Evolutionary conservation across 495 filamentous ascomycete genomes (phyloP).

Genomic region (Physcia stellaris): DNA sequence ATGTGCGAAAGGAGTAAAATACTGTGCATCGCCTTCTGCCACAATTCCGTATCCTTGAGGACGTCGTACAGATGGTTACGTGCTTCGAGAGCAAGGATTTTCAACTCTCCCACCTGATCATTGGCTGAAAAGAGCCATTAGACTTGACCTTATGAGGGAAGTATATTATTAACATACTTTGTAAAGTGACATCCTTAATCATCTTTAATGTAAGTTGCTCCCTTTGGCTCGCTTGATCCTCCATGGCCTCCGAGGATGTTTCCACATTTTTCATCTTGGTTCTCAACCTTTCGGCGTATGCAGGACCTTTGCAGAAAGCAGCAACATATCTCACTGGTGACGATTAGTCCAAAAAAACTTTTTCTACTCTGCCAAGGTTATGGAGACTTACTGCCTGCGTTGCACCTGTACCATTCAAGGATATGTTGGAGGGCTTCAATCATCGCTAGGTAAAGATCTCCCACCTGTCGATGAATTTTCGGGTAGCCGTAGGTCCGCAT

Average conservation of each 20-base stretch:
- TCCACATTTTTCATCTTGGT: conserved; percentile 10
- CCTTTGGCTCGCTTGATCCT: conserved; percentile 2
- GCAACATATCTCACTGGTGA: conserved; percentile 6
- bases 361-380: not conserved
- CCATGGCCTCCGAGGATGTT: conserved; percentile 7
- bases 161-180: conserved; percentile 2
- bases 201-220: conserved; percentile 4
- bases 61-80: conserved; percentile 10
- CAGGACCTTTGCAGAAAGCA: conserved; percentile 8
- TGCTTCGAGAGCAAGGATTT: conserved; percentile 8
- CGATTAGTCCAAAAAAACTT: not conserved
- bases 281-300: conserved; percentile 5
- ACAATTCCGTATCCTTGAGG: conserved; percentile 8
- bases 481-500: conserved; percentile 5
- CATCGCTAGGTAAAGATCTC: conserved; percentile 7
- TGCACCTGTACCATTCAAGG: conserved; percentile 7
- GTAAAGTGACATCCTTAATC: conserved; percentile 1
- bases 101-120: conserved; percentile 7
- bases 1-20: not conserved
- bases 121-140: conserved; percentile 6
- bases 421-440: conserved; percentile 11
- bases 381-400: conserved; percentile 7
- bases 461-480: conserved; percentile 3
- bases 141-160: not conserved
- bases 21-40: conserved; percentile 6